Evolutionary conservation across 176 grass and related monocot genomes (phyloP).

Genomic region (Luzula sylvatica): DNA sequence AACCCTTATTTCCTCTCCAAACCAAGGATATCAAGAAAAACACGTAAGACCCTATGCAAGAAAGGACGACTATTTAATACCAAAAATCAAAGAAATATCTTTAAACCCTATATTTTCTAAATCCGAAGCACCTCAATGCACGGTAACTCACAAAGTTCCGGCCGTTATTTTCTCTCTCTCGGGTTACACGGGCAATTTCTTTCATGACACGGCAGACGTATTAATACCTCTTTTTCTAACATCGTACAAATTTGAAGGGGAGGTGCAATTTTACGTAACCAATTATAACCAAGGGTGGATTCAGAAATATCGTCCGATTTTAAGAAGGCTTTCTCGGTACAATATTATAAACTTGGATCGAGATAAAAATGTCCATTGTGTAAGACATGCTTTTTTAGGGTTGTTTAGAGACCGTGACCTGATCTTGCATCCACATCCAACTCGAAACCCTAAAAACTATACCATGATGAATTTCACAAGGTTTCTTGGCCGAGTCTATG

Average conservation of each 20-base stretch:
- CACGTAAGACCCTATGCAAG: constrained; percentile 42
- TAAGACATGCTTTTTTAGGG: constrained; percentile 32
- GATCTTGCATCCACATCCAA: constrained; percentile 33
- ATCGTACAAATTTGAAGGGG: constrained; percentile 35
- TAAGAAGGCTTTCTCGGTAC: constrained; percentile 30
- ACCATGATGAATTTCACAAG: constrained; percentile 51
- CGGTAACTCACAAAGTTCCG: constrained; percentile 26
- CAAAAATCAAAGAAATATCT: constrained; percentile 40
- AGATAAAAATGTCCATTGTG: constrained; percentile 44
- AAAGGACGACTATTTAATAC: constrained; percentile 28
- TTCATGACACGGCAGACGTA: constrained; percentile 59
- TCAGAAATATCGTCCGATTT: constrained; percentile 40
- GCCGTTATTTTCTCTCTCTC: constrained; percentile 56
- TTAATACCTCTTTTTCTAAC: constrained; percentile 47
- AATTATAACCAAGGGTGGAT: constrained; percentile 55
- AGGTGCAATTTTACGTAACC: constrained; percentile 37
- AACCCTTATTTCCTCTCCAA: constrained; percentile 10
- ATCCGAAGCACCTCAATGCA: constrained; percentile 27
- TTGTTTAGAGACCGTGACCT: constrained; percentile 49
- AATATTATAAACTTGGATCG: constrained; percentile 39
- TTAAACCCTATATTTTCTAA: constrained; percentile 27
- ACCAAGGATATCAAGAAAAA: constrained; percentile 1
- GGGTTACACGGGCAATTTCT: constrained; percentile 59
- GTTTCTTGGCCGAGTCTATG: constrained; percentile 40
- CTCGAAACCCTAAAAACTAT: constrained; percentile 33